These are phyloP conservation scores for Histomonas meleagridis DNA, from an alignment of 208 protist genomes.

Conservation along the genomic window DNA sequence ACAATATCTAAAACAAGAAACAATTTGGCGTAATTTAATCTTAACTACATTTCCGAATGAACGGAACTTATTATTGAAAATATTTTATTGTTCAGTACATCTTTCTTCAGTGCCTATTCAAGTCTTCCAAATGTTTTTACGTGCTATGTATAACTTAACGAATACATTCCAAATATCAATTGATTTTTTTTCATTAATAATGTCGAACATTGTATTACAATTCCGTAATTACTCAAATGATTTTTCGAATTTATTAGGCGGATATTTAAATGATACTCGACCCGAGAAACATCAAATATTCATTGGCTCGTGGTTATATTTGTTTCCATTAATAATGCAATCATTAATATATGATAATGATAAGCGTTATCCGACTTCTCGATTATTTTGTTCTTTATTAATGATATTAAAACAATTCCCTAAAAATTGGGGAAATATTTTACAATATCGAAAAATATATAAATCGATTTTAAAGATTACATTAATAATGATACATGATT, in stretches of 20 bases:
- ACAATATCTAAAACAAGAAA: neutral
- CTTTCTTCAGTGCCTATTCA: too few relatives aligned
- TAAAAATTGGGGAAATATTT: neutral
- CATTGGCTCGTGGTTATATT: neutral
- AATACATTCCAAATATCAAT: neutral
- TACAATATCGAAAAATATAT: neutral
- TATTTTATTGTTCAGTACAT: neutral
- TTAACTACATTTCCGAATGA: neutral
- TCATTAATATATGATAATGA: neutral
- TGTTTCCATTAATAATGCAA: neutral
- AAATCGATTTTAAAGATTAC: neutral
- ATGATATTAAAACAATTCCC: neutral
- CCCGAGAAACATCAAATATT: neutral
- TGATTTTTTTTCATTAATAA: neutral
- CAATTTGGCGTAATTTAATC: neutral
- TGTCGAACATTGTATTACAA: neutral
- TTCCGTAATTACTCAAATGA: neutral
- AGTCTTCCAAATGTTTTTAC: neutral
- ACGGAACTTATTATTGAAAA: neutral
- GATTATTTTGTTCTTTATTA: neutral
- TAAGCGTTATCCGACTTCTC: neutral
- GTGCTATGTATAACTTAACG: neutral
- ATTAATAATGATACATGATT: neutral
- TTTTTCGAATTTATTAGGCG: neutral
- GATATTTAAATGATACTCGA: neutral